Percentiles rank a stretch among this genome's conserved stretches.
These are phyloP conservation scores for Coniochaeta pulveracea DNA, from an alignment of 2,329 filamentous ascomycete species.

Conservation along the genomic window DNA sequence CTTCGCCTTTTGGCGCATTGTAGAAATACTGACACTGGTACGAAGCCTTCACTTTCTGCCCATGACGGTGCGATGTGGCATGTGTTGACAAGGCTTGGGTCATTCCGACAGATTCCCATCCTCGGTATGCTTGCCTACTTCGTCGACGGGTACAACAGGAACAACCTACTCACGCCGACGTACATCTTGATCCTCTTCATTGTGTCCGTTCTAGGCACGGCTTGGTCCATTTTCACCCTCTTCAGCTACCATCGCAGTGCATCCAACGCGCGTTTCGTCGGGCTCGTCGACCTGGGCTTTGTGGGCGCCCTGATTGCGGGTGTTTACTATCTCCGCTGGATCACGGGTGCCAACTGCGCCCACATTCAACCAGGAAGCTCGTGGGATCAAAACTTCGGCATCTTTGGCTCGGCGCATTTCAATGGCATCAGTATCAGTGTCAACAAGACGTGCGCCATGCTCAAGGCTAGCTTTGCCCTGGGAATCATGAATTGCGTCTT, in stretches of 20 bases:
- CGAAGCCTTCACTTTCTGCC: constrained; percentile 6
- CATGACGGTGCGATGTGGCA: too few relatives aligned
- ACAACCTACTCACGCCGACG: constrained; percentile 47
- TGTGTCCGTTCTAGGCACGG: constrained; percentile 49
- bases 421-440: constrained; percentile 40
- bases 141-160: constrained; percentile 44
- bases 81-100: neutral
- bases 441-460: constrained; percentile 78
- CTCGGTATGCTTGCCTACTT: constrained; percentile 60
- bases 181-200: constrained; percentile 59
- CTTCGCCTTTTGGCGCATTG: constrained; percentile 51
- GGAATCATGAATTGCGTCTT: constrained; percentile 80
- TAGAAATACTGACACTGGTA: constrained; percentile 53
- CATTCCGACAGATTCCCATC: constrained; percentile 39
- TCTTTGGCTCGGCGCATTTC: constrained; percentile 44
- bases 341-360: constrained; percentile 56
- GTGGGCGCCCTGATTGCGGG: constrained; percentile 53
- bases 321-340: constrained; percentile 48
- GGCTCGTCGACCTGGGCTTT: constrained; percentile 48
- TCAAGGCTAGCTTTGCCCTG: constrained; percentile 83
- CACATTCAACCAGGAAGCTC: constrained; percentile 35
- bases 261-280: constrained; percentile 49
- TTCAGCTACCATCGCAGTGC: constrained; percentile 55
- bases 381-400: constrained; percentile 49
- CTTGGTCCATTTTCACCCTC: constrained; percentile 54